phyloP scores from a whole-genome alignment of 805 yeast species.

The Deakozyma indianensis region DNA sequence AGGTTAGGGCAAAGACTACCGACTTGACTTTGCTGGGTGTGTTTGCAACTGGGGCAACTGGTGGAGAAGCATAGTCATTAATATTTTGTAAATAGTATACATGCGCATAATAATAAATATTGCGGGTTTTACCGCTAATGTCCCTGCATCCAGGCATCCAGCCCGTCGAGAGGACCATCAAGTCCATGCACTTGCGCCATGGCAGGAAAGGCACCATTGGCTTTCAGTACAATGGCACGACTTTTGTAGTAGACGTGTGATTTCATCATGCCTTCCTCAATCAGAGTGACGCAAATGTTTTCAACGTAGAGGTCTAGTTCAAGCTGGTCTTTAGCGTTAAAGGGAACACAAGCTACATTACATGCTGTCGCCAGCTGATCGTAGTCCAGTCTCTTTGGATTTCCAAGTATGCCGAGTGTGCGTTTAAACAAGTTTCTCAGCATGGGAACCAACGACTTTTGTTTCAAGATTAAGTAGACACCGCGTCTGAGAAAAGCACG shows the following conservation, averaged over 20 bases:
- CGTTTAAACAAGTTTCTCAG: constrained; percentile 16
- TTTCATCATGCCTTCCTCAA: constrained; percentile 16
- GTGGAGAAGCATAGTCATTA: neutral
- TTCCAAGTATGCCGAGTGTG: constrained; percentile 5
- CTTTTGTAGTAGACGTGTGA: constrained; percentile 11
- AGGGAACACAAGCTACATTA: constrained; percentile 3
- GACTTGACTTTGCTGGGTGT: neutral
- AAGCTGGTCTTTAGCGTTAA: neutral
- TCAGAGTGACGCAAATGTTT: constrained; percentile 12
- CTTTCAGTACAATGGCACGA: constrained; percentile 1
- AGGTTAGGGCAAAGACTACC: neutral
- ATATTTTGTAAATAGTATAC: neutral
- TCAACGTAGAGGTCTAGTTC: constrained; percentile 7
- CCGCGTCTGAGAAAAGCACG: constrained; percentile 14
- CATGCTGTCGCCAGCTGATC: constrained; percentile 7
- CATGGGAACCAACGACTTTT: constrained; percentile 17
- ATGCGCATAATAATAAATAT: too few relatives aligned
- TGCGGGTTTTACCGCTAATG: neutral
- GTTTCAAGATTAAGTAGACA: constrained; percentile 15
- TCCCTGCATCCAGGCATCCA: constrained; percentile 1
- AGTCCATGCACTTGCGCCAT: neutral
- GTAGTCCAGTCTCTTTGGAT: constrained; percentile 7
- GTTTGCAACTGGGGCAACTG: neutral
- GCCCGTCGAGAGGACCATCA: neutral
- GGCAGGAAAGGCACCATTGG: constrained; percentile 2